Evolutionary conservation across 2,329 filamentous ascomycete species (phyloP), one percentile per base, ranked within the genome.

Genomic region (Penicillium rolfsii): DNA sequence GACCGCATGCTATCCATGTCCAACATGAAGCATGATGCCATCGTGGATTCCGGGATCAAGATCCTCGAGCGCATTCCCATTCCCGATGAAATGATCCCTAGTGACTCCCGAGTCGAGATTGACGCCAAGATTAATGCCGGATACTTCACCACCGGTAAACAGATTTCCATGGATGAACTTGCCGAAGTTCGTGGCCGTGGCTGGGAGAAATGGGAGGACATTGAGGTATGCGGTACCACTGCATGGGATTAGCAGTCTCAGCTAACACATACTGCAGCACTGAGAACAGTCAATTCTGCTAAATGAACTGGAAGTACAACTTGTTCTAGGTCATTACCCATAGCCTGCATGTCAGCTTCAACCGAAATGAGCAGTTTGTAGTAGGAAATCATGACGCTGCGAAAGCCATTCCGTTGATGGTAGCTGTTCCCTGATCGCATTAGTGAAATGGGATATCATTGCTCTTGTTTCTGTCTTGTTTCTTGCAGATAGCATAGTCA

Each of bases 1-100:
- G 95, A 99, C 77, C 86, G 93, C 62, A 99, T 98, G 95, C 82
- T 97, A 70, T 96, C 91, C 81, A 98, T 98, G 95, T 96, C 91
- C 79, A 96, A 98, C 63, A 83, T 83, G 81, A 83, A 83, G 65
- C 74, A 83, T 58, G 81, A 83, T 59, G 81, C 81, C 22, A 83
- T 83, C 61, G 81, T 83, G 4, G 75, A 81, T 14, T 79, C 80
- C 46, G 81, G 81, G 2, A 83, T 83, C 68, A 91, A 92, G 33
- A 97, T 97, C 69, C 84, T 90, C 71, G 93, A 97, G 80, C 86
- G 93, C 62, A 88, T 98, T 52, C 93, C 96, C 62, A 91, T 98
- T 65, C 95, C 94, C 4, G 92, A 96, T 67, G 90, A 95, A 35
- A 88, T 95, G 85, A 97, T 98, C 70, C 95, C 95, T 12, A 91